Percentiles rank a stretch among this genome's conserved stretches.
Evolutionary conservation across 2,329 filamentous ascomycete species (phyloP).

Genomic region (Talaromyces sp.): DNA sequence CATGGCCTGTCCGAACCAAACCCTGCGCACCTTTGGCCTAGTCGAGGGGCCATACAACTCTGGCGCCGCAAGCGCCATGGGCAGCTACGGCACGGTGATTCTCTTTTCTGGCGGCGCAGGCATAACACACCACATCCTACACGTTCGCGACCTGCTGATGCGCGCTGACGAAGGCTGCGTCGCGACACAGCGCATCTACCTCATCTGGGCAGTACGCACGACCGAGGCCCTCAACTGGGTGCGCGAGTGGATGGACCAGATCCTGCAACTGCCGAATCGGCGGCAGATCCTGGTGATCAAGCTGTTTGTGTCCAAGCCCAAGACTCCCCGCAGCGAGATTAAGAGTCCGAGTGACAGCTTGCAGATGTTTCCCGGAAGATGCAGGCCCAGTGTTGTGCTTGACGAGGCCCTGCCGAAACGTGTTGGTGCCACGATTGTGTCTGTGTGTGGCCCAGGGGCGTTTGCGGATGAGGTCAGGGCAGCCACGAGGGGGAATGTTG

Average conservation of each 20-base stretch:
- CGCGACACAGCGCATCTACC: constrained; percentile 54
- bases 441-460: constrained; percentile 58
- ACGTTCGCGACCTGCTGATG: constrained; percentile 54
- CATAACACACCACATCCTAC: constrained; percentile 61
- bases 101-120: constrained; percentile 63
- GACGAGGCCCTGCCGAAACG: constrained; percentile 52
- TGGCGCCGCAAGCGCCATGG: constrained; percentile 47
- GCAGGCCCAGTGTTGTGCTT: constrained; percentile 51
- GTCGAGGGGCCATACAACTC: constrained; percentile 62
- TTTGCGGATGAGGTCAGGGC: constrained; percentile 58
- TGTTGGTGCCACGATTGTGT: constrained; percentile 56
- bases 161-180: constrained; percentile 49
- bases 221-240: constrained; percentile 60
- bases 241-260: constrained; percentile 61
- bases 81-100: constrained; percentile 60
- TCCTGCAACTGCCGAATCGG: constrained; percentile 55
- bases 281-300: constrained; percentile 56
- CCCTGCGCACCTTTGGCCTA: constrained; percentile 50
- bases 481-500: constrained; percentile 48
- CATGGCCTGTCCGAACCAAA: constrained; percentile 42
- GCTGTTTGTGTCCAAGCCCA: constrained; percentile 59
- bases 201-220: constrained; percentile 59
- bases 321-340: constrained; percentile 47
- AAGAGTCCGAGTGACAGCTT: constrained; percentile 53
- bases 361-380: constrained; percentile 58